Base-by-base conservation (phyloP, 148 eudicot genomes). In the Nyssa sinensis region DNA sequence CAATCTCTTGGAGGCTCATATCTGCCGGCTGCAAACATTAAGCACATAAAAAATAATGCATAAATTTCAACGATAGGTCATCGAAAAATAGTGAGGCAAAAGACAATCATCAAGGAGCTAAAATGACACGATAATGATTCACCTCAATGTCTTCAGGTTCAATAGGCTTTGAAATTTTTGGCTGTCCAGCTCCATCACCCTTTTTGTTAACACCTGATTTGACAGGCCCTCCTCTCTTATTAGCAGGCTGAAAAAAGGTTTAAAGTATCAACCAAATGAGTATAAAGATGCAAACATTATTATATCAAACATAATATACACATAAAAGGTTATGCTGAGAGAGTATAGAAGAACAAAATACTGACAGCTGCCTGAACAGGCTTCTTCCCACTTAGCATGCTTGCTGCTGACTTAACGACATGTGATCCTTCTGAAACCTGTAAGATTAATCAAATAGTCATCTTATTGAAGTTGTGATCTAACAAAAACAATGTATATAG, bases 101-200 rank as follows among this genome's bases (percentile, higher is more conserved):
- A 19, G 71, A 30, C 66, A 84, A 95, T 97, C 98, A 92, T 92
- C 98, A 77, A 95, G 97, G n/a, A n/a, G n/a, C n/a, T n/a, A n/a
- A n/a, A n/a, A n/a, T n/a, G n/a, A n/a, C n/a, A n/a, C n/a, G n/a
- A n/a, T n/a, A 29, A 14, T 25, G 6, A 66, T 67, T 62, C 76
- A 96, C 99, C 98, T 96, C 99, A 62, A 96, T 85, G 83, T 96
- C 99, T 89, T 96, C 99, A 39, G 84, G 82, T 74, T 85, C 99
- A 66, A 77, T 81, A 62, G 86, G 59, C 80, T 90, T 94, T 51
- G 81, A n/a, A 64, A 83, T 51, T 85, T 89, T 96, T 37, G 70
- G 62, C 68, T 77, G 93, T 37, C 82, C 90, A 73, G 72, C 79
- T 68, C 88, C 90, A 77, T 96, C 98, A 39, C 71, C 84, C 81